Evolutionary conservation across 768 basidiomycete species (phyloP), one percentile per base, ranked within the genome.

Genomic region (Gymnopilus junonius): DNA sequence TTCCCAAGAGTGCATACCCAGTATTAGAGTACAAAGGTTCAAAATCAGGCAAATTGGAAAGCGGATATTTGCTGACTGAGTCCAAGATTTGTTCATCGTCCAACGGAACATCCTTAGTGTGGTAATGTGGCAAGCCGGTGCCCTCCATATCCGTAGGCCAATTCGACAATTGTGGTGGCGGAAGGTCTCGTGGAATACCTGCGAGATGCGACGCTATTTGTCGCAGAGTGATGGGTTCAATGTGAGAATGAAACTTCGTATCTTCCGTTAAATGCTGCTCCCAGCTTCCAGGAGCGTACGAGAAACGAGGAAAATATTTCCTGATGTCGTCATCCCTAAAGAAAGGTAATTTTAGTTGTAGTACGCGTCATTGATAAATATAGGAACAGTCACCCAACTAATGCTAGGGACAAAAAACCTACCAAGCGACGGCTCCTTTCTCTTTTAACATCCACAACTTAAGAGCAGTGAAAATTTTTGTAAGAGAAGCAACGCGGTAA

Each of bases 391-490:
- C 11, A 35, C 35, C 35, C 8, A 14, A 12, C 35, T 35, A 35
- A 7, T 11, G n/a, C 15, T 46, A 23, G 8, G 27, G 45, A 46
- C 21, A 25, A 21, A 31, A 35, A 23, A 54, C 51, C n/a, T 32
- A 35, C 51, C 51, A 54, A 21, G 51, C 17, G 15, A 54, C 20
- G 8, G 51, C 51, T 7, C 51, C 51, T 21, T 11, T 54, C 27
- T 54, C 51, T 35, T 54, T 54, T n/a, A 54, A n/a, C 51, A 54
- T 54, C 51, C 51, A 54, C 32, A 54, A 32, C 32, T 34, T 32
- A n/a, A 54, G 51, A 17, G 31, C 34, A 8, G 51, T 54, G 27
- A 54, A 54, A n/a, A 5, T 20, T 20, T 54, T 54, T 4, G 51
- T 54, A 23, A 54, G 51, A n/a, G 51, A 54, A 34, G 51, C 31